Conservation (phyloP, 2,329 filamentous ascomycete genomes). For the Pyrenophora teres region DNA sequence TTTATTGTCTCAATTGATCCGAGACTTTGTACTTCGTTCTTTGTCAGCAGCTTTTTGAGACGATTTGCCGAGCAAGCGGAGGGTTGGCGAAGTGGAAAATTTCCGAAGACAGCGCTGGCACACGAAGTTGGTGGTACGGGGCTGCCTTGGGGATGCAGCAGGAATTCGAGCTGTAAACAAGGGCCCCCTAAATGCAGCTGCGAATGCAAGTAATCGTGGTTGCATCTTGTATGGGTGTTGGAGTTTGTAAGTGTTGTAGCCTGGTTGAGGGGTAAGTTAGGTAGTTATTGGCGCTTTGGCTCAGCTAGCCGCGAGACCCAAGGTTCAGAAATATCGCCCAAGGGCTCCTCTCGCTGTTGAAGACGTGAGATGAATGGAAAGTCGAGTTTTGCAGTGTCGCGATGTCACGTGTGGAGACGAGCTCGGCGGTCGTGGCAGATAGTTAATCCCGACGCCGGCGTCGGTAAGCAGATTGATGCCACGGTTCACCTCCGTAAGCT, state of each 20-base stretch:
- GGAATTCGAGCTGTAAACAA: constrained; percentile 8
- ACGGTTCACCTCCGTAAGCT: constrained; percentile 5
- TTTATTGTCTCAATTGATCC: rapidly evolving
- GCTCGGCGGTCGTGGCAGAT: neutral
- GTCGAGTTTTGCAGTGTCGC: constrained; percentile 5
- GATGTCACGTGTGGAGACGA: constrained; percentile 21
- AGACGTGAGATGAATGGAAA: neutral
- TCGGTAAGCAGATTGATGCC: neutral
- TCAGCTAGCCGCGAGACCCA: no score
- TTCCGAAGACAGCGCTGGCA: constrained; percentile 37
- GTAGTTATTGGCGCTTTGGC: no score
- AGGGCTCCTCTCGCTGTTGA: neutral
- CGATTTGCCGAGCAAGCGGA: constrained; percentile 23
- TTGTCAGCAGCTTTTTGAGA: constrained; percentile 25
- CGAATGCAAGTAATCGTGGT: constrained; percentile 26
- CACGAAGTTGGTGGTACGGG: constrained; percentile 25
- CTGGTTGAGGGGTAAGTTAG: no score
- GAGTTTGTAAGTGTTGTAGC: no score
- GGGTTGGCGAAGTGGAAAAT: constrained; percentile 36
- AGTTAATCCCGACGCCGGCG: neutral
- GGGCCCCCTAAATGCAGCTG: constrained; percentile 26
- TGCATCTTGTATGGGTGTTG: constrained; percentile 33
- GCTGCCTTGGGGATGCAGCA: neutral
- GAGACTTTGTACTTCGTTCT: constrained; percentile 25
- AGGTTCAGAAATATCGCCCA: no score